These are phyloP conservation scores for Allomyces arbusculus DNA, from an alignment of 192 early-diverging fungal genomes.

Conservation along the genomic window DNA sequence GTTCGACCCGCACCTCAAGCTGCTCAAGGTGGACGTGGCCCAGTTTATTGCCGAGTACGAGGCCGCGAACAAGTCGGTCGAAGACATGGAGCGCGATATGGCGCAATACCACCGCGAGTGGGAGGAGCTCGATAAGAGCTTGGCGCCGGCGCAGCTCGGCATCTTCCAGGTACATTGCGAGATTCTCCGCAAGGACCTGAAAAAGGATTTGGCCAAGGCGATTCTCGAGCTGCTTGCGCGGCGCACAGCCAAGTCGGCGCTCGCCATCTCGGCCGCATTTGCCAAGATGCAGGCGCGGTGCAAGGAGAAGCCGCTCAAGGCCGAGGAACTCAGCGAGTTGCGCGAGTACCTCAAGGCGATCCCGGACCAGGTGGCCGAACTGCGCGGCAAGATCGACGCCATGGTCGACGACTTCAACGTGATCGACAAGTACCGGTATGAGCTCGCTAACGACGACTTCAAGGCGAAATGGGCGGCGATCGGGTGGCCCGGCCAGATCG, in stretches of 20 bases:
- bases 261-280: slow-evolving; percentile 66
- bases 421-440: slow-evolving; percentile 32
- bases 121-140: slow-evolving; percentile 61
- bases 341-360: slow-evolving; percentile 75
- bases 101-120: slow-evolving; percentile 59
- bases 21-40: slow-evolving; percentile 62
- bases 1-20: slow-evolving; percentile 76
- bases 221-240: slow-evolving; percentile 79
- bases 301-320: slow-evolving; percentile 62
- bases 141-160: slow-evolving; percentile 59
- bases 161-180: slow-evolving; percentile 84
- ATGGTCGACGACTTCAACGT: slow-evolving; percentile 76
- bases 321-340: slow-evolving; percentile 67
- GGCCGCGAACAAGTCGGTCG: slow-evolving; percentile 77
- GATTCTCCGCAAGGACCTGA: slow-evolving; percentile 35
- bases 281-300: slow-evolving; percentile 61
- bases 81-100: slow-evolving; percentile 65
- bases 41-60: slow-evolving; percentile 80
- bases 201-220: slow-evolving; percentile 51
- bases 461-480: slow-evolving; percentile 26
- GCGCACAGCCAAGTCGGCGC: slow-evolving; percentile 30
- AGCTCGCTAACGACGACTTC: slow-evolving; percentile 37
- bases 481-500: slow-evolving; percentile 28
- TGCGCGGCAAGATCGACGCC: slow-evolving; percentile 78
- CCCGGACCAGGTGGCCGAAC: slow-evolving; percentile 52